Base-by-base conservation (phyloP, 2,329 filamentous ascomycete genomes). In the Claviceps digitariae region DNA sequence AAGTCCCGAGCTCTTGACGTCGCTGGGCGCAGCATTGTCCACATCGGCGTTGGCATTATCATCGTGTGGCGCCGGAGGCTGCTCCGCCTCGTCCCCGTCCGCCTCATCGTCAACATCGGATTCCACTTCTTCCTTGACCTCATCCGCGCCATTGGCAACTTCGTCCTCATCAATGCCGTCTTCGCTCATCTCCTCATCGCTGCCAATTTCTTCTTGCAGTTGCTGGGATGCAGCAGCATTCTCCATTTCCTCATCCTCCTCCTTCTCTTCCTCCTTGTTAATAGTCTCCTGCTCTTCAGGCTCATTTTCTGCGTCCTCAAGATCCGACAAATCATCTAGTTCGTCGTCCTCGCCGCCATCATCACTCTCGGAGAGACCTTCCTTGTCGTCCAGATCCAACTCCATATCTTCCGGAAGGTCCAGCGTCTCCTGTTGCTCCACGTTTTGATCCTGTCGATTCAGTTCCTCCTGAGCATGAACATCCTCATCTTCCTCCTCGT, bases 351-450 rank as follows among this genome's bases (percentile, higher is more conserved):
- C 74, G 57, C 45, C 74, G 57, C 41, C 41, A 9, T 45, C 43
- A 17, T 83, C 79, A 40, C 75, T 75, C 15, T 75, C 77, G 6
- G 78, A 78, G 5, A 70, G 72, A 4, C 78, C 78, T 20, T 77
- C 74, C 29, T 79, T 73, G 29, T 87, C 84, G 58, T 91, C 85
- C 53, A 93, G 77, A 58, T 90, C 82, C 66, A 96, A 77, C 54
- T 94, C 83, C 75, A 96, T 85, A 58, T 95, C 88, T 44, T 95
- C 90, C 0, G 90, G 90, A 23, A 95, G 74, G 47, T 90, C 89
- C 55, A 95, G 74, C 2, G 84, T 83, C 56, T 95, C 83, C 60
- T 89, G 84, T 64, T 95, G 85, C 60, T 91, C 80, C 2, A 87
- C 80, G 61, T 91, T 84, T 51, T 89, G 84, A 55, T 90, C 81